Conservation (phyloP, 768 basidiomycete genomes). For the Pleurotus sapidus region DNA sequence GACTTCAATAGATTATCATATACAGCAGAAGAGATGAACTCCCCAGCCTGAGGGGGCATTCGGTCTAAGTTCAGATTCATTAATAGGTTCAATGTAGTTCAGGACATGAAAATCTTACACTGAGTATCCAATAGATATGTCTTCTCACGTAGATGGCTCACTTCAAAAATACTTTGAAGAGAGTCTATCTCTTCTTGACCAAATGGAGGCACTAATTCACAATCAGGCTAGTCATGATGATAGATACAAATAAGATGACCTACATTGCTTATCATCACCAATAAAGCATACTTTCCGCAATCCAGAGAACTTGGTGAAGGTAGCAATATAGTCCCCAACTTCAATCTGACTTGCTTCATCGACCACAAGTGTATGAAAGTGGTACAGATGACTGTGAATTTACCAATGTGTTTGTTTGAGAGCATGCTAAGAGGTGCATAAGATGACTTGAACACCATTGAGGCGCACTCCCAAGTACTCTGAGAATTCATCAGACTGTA, state of each 20-base stretch:
- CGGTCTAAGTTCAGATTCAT: slow-evolving; percentile 48
- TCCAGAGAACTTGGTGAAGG: slow-evolving; percentile 34
- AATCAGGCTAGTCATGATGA: slow-evolving; percentile 13
- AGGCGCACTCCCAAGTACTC: slow-evolving; percentile 8
- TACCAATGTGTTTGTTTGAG: slow-evolving; percentile 33
- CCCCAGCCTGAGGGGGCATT: slow-evolving; percentile 80
- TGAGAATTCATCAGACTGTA: slow-evolving; percentile 43
- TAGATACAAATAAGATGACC: slow-evolving; percentile 16
- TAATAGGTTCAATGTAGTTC: slow-evolving; percentile 7
- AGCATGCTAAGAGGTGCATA: slow-evolving; percentile 83
- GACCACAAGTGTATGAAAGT: slow-evolving; percentile 45
- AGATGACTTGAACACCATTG: slow-evolving; percentile 49
- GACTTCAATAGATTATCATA: slow-evolving; percentile 66
- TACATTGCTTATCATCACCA: slow-evolving; percentile 68
- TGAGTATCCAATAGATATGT: slow-evolving; percentile 67
- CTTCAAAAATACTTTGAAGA: slow-evolving; percentile 76
- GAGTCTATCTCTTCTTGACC: slow-evolving; percentile 66
- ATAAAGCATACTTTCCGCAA: slow-evolving; percentile 59
- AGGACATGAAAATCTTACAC: slow-evolving; percentile 44
- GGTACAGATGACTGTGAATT: slow-evolving; percentile 33
- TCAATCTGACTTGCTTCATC: slow-evolving; percentile 69
- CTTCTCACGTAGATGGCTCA: slow-evolving; percentile 50
- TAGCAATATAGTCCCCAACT: slow-evolving; percentile 43
- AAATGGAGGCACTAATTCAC: slow-evolving; percentile 67
- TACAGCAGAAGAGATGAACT: slow-evolving; percentile 64